Evolutionary conservation across 352 stramenopile species (phyloP), one percentile per base, ranked within the genome.

Genomic region (Globisporangium emineosum): DNA sequence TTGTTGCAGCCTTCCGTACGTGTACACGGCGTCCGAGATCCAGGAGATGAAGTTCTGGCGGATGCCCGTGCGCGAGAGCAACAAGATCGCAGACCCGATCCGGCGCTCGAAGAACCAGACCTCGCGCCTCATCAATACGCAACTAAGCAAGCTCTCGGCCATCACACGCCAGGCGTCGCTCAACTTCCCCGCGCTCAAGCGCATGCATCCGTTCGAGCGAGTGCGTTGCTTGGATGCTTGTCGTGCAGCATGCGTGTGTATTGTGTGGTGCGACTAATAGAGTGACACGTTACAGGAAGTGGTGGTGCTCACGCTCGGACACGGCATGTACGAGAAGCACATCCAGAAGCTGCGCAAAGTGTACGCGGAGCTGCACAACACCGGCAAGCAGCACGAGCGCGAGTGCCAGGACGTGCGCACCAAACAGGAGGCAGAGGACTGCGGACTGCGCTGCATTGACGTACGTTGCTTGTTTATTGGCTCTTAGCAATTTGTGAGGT

Each of bases 11-110:
- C 68, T 94, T 45, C 86, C 86, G 62, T 94, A 93, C 57, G 81
- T 94, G 42, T 71, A 86, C 74, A 94, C 86, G 56, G 83, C 83
- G 5, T 77, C 72, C 5, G 86, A 94, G 77, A 91, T 94, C 61
- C 79, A 90, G 69, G 81, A 93, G 67, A 96, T 96, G 87, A 86
- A 87, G 64, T 94, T 96, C 69, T 96, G 87, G 87, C 78, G 81
- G 27, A 69, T 81, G 30, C 66, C 67, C 30, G 69, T 90, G 66
- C 78, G 75, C 59, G 87, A 96, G 68, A 93, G 83, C 72, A 71
- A 82, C 75, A 86, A 85, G 68, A 93, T 96, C 40, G 71, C 67
- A 7, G 86, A 94, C 64, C 86, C 87, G 6, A 74, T 96, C 66
- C 89, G 89, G 51, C 81, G 86, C 66, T 81, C 84, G 52, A 90